These are phyloP conservation scores for Austroboletus festivus DNA, from an alignment of 768 basidiomycete species.

Conservation along the genomic window DNA sequence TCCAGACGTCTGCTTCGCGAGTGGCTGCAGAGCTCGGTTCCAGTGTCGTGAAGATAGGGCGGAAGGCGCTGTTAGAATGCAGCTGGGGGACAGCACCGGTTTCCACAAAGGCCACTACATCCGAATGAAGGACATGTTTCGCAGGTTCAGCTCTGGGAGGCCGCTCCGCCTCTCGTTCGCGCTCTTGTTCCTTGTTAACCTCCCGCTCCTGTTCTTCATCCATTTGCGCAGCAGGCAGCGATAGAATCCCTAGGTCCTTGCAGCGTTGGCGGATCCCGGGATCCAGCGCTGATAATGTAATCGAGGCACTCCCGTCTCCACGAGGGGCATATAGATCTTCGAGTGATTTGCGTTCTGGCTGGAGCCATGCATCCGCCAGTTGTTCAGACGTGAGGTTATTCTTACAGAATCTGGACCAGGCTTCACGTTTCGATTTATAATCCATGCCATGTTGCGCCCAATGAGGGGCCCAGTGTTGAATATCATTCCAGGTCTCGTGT, in stretches of 20 bases:
- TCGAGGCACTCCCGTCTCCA: neutral
- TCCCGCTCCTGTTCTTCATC: conserved; percentile 37
- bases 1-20: conserved; percentile 5
- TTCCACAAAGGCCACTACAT: conserved; percentile 30
- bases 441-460: too few species aligned
- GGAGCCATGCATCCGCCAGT: conserved; percentile 32
- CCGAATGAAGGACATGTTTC: conserved; percentile 13
- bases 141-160: conserved; percentile 26
- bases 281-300: neutral
- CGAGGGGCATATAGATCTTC: conserved; percentile 30
- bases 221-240: conserved; percentile 18
- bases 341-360: conserved; percentile 35
- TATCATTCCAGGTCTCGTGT: too few species aligned
- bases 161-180: conserved; percentile 31
- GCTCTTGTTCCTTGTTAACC: too few species aligned
- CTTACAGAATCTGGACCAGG: conserved; percentile 1
- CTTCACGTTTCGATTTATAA: conserved; percentile 1
- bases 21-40: neutral
- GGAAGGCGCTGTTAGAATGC: conserved; percentile 20
- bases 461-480: too few species aligned
- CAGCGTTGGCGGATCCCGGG: neutral
- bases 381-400: too few species aligned
- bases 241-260: conserved; percentile 8
- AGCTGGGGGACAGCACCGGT: conserved; percentile 21
- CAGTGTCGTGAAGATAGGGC: conserved; percentile 10